These are phyloP conservation scores for Trematosphaeria pertusa DNA, from an alignment of 2,329 filamentous ascomycete species.

Conservation along the genomic window DNA sequence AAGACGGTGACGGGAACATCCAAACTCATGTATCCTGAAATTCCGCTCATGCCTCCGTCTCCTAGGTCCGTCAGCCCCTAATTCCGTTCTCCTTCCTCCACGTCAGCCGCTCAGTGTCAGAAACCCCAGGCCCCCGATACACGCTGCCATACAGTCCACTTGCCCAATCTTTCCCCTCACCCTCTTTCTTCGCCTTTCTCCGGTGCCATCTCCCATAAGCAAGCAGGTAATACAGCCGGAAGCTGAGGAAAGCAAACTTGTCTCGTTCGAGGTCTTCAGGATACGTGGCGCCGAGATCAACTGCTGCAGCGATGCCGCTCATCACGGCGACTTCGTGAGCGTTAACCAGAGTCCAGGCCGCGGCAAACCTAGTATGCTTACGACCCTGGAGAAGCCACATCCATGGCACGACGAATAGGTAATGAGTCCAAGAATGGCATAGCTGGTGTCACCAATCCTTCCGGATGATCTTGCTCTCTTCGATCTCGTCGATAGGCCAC, in stretches of 20 bases:
- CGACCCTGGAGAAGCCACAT: slow-evolving; percentile 76
- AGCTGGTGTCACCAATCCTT: slow-evolving; percentile 74
- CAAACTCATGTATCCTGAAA: no score
- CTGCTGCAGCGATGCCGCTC: slow-evolving; percentile 73
- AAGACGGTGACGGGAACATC: no score
- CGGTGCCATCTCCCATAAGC: slow-evolving; percentile 68
- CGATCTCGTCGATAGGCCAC: slow-evolving; percentile 67
- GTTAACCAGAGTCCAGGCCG: slow-evolving; percentile 73
- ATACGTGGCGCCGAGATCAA: slow-evolving; percentile 71
- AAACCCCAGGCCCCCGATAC: slow-evolving; percentile 66
- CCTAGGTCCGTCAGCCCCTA: slow-evolving; percentile 11
- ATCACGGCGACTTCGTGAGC: slow-evolving; percentile 75
- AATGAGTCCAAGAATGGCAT: slow-evolving; percentile 69
- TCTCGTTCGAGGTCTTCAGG: slow-evolving; percentile 68
- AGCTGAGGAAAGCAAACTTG: slow-evolving; percentile 65
- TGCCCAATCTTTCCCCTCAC: slow-evolving; percentile 63
- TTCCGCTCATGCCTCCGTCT: no score
- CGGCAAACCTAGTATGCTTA: slow-evolving; percentile 68
- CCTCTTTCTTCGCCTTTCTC: slow-evolving; percentile 51
- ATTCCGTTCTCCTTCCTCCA: slow-evolving; percentile 59
- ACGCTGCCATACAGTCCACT: slow-evolving; percentile 65
- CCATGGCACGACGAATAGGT: slow-evolving; percentile 70
- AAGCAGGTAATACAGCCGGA: slow-evolving; percentile 67
- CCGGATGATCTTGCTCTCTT: slow-evolving; percentile 65
- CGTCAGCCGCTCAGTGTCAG: slow-evolving; percentile 58